Evolutionary conservation across 768 basidiomycete species (phyloP).

Genomic region (Suillus spraguei): DNA sequence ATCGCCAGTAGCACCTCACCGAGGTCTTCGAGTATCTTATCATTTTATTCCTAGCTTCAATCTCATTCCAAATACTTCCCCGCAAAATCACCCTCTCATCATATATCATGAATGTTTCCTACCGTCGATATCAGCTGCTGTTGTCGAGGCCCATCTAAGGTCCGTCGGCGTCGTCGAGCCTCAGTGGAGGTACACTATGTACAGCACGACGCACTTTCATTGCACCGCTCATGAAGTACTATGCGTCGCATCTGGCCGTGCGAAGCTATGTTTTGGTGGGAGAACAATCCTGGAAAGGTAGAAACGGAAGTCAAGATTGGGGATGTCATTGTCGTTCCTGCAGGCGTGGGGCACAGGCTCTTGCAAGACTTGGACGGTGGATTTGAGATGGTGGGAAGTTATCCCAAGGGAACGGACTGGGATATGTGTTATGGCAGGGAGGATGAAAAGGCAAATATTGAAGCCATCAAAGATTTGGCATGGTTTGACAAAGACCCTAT

Average conservation of each 20-base stretch:
- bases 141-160: conserved; percentile 38
- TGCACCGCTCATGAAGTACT: conserved; percentile 46
- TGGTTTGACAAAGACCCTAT: conserved; percentile 45
- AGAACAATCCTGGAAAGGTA: conserved; percentile 35
- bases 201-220: conserved; percentile 43
- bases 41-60: conserved; percentile 37
- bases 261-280: conserved; percentile 44
- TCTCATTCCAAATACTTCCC: conserved; percentile 40
- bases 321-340: conserved; percentile 44
- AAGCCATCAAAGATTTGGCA: conserved; percentile 30
- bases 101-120: conserved; percentile 39
- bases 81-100: conserved; percentile 36
- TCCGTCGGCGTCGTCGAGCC: conserved; percentile 38
- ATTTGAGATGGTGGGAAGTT: conserved; percentile 45
- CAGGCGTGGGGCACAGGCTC: conserved; percentile 42
- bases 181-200: conserved; percentile 47
- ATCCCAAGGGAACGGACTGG: conserved; percentile 39
- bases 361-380: conserved; percentile 29
- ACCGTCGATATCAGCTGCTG: conserved; percentile 19
- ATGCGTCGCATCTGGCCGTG: conserved; percentile 35
- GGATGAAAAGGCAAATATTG: conserved; percentile 29
- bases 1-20: conserved; percentile 23
- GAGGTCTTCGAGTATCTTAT: conserved; percentile 27
- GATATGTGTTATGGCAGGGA: conserved; percentile 43
- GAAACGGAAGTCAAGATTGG: conserved; percentile 35